Evolutionary conservation across 2,329 filamentous ascomycete species (phyloP).

Genomic region (Ceratocystis lukuohia): DNA sequence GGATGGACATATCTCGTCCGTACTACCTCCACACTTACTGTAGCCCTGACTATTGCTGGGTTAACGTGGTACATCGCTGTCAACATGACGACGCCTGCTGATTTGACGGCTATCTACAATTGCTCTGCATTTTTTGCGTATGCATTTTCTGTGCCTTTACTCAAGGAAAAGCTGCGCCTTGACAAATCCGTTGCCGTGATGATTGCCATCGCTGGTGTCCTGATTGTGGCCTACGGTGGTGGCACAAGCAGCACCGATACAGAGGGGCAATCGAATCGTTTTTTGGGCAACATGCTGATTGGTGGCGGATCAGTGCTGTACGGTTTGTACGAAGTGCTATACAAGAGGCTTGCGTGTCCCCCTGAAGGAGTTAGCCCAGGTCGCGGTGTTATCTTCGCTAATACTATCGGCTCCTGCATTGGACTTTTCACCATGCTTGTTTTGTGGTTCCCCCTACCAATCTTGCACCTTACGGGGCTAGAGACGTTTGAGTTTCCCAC

Average conservation of each 20-base stretch:
- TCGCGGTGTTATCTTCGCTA: constrained; percentile 94
- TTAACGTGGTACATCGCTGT: constrained; percentile 94
- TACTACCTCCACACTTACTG: constrained; percentile 71
- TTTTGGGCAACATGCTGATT: constrained; percentile 83
- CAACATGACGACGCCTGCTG: constrained; percentile 79
- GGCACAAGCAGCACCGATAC: constrained; percentile 25
- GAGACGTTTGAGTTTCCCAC: constrained; percentile 74
- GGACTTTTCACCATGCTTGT: constrained; percentile 74
- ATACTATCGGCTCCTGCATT: constrained; percentile 78
- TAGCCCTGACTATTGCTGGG: constrained; percentile 75
- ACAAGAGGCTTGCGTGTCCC: constrained; percentile 86
- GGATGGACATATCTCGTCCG: constrained; percentile 57
- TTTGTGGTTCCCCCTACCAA: constrained; percentile 80
- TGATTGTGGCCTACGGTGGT: constrained; percentile 93
- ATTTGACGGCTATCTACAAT: constrained; percentile 97
- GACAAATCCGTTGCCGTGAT: constrained; percentile 80
- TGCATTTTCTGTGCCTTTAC: constrained; percentile 80
- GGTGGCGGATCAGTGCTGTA: constrained; percentile 84
- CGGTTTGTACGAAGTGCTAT: constrained; percentile 92
- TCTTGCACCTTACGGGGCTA: constrained; percentile 64
- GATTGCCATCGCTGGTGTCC: constrained; percentile 76
- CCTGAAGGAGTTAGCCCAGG: constrained; percentile 72
- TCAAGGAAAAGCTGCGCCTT: constrained; percentile 68
- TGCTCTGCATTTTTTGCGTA: constrained; percentile 98
- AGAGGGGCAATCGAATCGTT: constrained; percentile 45